Evolutionary conservation across 805 yeast genomes (phyloP), one percentile per base, ranked within the genome.

Genomic region (Starmerella vaccinii): DNA sequence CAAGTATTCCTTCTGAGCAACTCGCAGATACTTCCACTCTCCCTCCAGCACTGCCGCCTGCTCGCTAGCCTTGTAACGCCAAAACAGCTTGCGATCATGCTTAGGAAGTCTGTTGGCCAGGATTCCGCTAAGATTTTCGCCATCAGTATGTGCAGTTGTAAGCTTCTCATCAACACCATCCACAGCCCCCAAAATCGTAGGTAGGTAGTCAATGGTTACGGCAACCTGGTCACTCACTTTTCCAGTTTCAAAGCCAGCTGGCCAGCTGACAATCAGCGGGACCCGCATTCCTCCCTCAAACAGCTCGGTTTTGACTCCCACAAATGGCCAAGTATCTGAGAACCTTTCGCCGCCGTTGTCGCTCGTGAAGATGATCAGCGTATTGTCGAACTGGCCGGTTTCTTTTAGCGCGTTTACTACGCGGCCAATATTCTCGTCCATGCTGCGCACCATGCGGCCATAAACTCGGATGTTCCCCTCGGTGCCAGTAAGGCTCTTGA

Each of bases 331-430:
- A 2, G 80, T 81, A 56, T 77, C 81, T 63, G 76, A 66, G 46
- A 76, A 63, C 71, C 82, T 80, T 60, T 78, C 82, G 5, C 82
- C 82, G 24, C 82, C 83, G 60, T 78, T 78, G 62, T 78, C 82
- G 4, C 81, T 76, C 73, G 77, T 74, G 65, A 78, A 78, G 32
- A 76, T 53, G 16, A 78, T 67, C 56, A 77, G 67, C 0, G 82
- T 78, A 62, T 78, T 74, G 38, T 78, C 81, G 23, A 71, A 61
- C 59, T 76, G 75, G 13, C 70, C 75, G 1, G 65, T 61, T 5
- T 56, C 49, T 57, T 75, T 70, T 23, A 78, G 62, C 24, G 67
- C 61, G 4, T 69, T 64, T 4, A 77, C 51, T 0, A 77, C 71
- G 49, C 72, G 66, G 2, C 82, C 84, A 30, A 78, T 63, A 50